phyloP scores from a whole-genome alignment of 164 flowering plant species.

The Annona squamosa region DNA sequence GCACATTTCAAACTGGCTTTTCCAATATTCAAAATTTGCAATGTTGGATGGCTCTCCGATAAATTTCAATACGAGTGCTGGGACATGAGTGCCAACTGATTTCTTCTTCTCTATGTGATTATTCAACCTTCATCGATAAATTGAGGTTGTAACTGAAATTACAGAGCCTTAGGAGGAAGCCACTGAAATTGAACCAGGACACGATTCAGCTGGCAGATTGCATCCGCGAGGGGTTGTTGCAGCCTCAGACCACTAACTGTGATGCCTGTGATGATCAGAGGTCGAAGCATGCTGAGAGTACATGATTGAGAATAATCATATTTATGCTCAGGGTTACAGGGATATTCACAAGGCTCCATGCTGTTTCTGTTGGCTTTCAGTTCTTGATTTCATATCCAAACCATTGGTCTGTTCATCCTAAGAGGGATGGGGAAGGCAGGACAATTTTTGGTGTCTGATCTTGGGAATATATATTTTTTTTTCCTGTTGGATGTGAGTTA shows the following conservation, averaged over 20 bases:
- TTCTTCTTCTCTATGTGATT: background rate
- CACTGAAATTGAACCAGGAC: constrained; percentile 42
- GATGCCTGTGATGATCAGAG: constrained; percentile 22
- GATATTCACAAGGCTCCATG: background rate
- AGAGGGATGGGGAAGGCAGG: background rate
- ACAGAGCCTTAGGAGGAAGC: constrained; percentile 55
- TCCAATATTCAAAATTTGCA: too few species aligned
- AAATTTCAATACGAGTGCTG: background rate
- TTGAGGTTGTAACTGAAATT: constrained; percentile 5
- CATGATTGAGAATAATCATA: background rate
- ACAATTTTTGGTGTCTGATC: background rate
- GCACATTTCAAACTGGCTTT: background rate
- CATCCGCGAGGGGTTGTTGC: constrained; percentile 36
- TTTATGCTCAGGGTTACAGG: background rate
- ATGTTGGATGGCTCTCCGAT: background rate
- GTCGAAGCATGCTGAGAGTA: constrained; percentile 11
- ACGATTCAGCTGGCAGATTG: constrained; percentile 39
- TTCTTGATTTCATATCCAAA: background rate
- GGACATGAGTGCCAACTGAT: background rate
- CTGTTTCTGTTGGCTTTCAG: background rate
- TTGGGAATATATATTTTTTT: background rate
- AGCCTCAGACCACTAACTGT: constrained; percentile 6
- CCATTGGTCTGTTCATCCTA: background rate
- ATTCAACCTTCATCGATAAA: background rate
- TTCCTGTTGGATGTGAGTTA: background rate